phyloP scores from a whole-genome alignment of 352 stramenopile genomes.

The Phytophthora megakarya region DNA sequence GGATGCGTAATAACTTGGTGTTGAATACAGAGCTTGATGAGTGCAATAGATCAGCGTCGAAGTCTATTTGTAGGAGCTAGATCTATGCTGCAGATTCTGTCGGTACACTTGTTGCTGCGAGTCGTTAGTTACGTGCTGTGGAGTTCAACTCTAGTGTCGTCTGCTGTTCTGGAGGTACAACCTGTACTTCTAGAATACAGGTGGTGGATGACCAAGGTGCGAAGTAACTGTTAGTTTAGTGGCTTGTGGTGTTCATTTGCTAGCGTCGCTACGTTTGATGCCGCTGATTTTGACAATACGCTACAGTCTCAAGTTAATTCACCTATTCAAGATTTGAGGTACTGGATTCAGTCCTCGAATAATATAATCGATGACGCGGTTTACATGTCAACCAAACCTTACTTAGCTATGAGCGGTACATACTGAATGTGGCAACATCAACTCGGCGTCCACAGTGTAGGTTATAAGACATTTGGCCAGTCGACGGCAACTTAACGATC shows the following conservation, averaged over 20 bases:
- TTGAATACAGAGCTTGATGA: slow-evolving; percentile 15
- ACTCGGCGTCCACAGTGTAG: too few species aligned
- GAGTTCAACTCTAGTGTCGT: background rate
- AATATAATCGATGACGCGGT: too few species aligned
- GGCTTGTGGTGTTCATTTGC: background rate
- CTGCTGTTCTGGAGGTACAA: slow-evolving; percentile 13
- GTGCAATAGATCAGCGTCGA: too few species aligned
- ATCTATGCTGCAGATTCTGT: slow-evolving; percentile 5
- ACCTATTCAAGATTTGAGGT: too few species aligned
- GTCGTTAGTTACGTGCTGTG: too few species aligned
- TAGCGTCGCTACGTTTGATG: background rate
- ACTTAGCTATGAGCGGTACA: too few species aligned
- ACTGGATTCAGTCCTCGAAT: too few species aligned
- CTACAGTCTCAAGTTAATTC: background rate
- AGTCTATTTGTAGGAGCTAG: too few species aligned
- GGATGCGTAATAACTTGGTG: slow-evolving; percentile 24
- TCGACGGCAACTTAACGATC: background rate
- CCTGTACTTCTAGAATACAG: background rate
- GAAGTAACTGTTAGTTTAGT: background rate
- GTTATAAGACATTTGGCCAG: background rate
- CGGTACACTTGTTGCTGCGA: slow-evolving; percentile 1
- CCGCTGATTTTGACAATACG: too few species aligned
- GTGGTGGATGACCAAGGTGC: slow-evolving; percentile 20
- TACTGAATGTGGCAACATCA: too few species aligned
- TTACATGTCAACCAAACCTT: too few species aligned